phyloP scores from a whole-genome alignment of 352 stramenopile species.

The Phytophthora megakarya region DNA sequence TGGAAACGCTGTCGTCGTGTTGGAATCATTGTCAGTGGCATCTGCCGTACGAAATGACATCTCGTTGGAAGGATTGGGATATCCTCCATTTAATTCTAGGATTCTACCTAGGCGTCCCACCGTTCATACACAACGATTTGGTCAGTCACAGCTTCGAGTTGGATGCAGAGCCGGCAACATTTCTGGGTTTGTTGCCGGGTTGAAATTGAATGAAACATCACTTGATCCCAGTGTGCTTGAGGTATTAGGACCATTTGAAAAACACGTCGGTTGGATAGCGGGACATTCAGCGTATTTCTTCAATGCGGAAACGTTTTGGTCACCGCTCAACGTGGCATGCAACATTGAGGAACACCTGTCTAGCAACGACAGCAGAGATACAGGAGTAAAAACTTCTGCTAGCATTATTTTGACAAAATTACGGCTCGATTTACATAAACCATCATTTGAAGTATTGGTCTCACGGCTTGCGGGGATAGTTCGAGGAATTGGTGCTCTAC shows the following conservation, averaged over 20 bases:
- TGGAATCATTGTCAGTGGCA: constrained; percentile 53
- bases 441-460: constrained; percentile 32
- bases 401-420: constrained; percentile 39
- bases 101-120: constrained; percentile 57
- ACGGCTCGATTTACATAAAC: constrained; percentile 37
- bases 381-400: constrained; percentile 6
- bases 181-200: constrained; percentile 41
- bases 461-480: constrained; percentile 14
- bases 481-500: constrained; percentile 17
- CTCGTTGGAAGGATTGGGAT: constrained; percentile 69
- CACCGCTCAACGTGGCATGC: constrained; percentile 53
- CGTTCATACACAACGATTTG: constrained; percentile 53
- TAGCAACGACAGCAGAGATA: background rate
- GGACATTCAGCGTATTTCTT: constrained; percentile 20
- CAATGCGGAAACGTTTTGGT: constrained; percentile 45
- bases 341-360: constrained; percentile 33
- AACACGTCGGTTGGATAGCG: constrained; percentile 27
- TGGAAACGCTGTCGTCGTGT: constrained; percentile 45
- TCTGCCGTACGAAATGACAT: constrained; percentile 58
- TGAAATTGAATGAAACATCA: constrained; percentile 18
- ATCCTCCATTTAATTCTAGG: constrained; percentile 78
- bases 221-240: background rate
- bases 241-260: constrained; percentile 39
- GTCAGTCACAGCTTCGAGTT: constrained; percentile 43
- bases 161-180: constrained; percentile 57